Conservation (phyloP, 2,329 filamentous ascomycete genomes). For the Ceratocystis albifundus region DNA sequence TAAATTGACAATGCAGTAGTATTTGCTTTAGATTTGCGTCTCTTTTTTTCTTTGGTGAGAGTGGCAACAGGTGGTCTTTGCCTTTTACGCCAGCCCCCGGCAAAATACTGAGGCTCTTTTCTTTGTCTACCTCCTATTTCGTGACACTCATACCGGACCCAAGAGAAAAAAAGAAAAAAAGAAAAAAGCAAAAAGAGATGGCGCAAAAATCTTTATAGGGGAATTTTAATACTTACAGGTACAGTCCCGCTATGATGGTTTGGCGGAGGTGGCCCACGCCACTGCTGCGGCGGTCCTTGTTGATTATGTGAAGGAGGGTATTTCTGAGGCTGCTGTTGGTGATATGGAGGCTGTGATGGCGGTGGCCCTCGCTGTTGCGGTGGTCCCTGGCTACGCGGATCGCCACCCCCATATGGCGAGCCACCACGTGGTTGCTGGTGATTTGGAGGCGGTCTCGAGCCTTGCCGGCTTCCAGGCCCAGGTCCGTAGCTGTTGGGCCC, state of each 20-base stretch:
- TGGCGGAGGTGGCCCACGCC: constrained; percentile 18
- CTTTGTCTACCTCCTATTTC: too few relatives aligned
- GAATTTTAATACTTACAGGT: constrained; percentile 12
- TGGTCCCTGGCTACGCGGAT: constrained; percentile 8
- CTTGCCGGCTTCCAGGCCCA: constrained; percentile 11
- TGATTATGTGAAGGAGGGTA: constrained; percentile 14
- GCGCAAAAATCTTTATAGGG: background rate
- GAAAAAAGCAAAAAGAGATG: background rate
- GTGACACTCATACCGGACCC: too few relatives aligned
- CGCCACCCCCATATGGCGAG: constrained; percentile 15
- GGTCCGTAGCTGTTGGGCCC: constrained; percentile 16
- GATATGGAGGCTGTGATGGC: background rate
- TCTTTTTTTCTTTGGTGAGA: too few relatives aligned
- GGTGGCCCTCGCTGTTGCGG: constrained; percentile 1
- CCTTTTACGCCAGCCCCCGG: too few relatives aligned
- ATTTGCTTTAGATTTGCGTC: too few relatives aligned
- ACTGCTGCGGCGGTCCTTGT: constrained; percentile 16
- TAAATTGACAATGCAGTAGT: too few relatives aligned
- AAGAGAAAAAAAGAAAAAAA: background rate
- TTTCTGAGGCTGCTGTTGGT: constrained; percentile 11
- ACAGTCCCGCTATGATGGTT: constrained; percentile 14
- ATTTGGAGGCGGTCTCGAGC: constrained; percentile 12
- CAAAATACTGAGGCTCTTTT: too few relatives aligned
- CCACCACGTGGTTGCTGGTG: constrained; percentile 15
- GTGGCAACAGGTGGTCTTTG: too few relatives aligned